Percentiles rank a stretch among this genome's conserved stretches.
phyloP scores from a whole-genome alignment of 192 early-diverging fungal genomes.

The Paraglomus occultum region DNA sequence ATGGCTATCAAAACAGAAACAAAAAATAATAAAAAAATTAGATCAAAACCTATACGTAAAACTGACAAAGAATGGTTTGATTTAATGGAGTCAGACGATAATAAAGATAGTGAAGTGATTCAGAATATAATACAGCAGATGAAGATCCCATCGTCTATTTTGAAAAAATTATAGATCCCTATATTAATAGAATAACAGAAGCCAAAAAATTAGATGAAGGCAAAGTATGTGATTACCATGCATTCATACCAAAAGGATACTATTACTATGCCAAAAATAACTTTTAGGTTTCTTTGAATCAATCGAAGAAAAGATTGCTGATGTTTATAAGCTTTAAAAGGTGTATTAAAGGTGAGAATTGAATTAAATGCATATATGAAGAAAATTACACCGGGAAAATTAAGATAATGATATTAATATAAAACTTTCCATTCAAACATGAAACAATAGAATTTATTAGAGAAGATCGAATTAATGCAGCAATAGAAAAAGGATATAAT shows the following conservation, averaged over 20 bases:
- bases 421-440: slow-evolving; percentile 7
- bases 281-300: slow-evolving; percentile 1
- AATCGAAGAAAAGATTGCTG: slow-evolving; percentile 12
- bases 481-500: neutral
- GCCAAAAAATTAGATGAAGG: no score
- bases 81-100: neutral
- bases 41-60: slow-evolving; percentile 14
- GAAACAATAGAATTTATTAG: neutral
- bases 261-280: neutral
- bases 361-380: neutral
- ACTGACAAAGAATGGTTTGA: slow-evolving; percentile 2
- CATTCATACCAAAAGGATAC: neutral
- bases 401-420: no score
- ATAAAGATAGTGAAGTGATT: no score
- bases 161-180: no score
- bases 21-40: slow-evolving; percentile 28
- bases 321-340: neutral
- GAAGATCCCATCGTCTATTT: no score
- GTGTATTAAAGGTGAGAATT: slow-evolving; percentile 2
- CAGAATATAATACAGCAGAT: no score
- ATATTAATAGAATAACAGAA: no score
- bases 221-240: no score
- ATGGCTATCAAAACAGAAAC: slow-evolving; percentile 22
- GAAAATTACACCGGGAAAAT: neutral
- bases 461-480: neutral